A percentile compares a stretch with the other conserved stretches of the same genome.
These are phyloP conservation scores for Eucalyptus paniculata DNA, from an alignment of 345 rosid species.

Conservation along the genomic window DNA sequence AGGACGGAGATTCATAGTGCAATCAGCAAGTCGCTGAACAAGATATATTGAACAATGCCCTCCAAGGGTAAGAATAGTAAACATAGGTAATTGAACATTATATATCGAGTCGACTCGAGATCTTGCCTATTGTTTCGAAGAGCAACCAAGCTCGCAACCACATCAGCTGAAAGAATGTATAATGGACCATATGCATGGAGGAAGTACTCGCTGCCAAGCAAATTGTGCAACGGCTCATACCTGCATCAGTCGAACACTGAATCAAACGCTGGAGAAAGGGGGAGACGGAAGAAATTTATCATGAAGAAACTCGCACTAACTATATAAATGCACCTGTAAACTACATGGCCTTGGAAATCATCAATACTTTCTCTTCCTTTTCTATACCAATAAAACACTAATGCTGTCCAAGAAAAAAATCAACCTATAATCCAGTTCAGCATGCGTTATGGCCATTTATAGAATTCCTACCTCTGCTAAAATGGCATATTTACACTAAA, in stretches of 20 bases:
- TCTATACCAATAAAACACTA: neutral
- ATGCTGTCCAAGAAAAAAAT: neutral
- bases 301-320: neutral
- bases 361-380: neutral
- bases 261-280: neutral
- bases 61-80: neutral
- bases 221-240: slow-evolving; percentile 70
- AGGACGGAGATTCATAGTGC: neutral
- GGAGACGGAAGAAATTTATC: neutral
- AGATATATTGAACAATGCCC: neutral
- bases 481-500: neutral
- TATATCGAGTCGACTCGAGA: neutral
- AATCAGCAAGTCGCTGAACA: neutral
- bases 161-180: slow-evolving; percentile 87
- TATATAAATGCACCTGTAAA: neutral
- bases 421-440: neutral
- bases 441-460: neutral
- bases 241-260: slow-evolving; percentile 16
- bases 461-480: neutral
- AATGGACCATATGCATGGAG: slow-evolving; percentile 97
- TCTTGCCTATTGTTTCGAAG: slow-evolving; percentile 71
- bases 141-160: slow-evolving; percentile 75
- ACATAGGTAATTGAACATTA: neutral
- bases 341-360: neutral
- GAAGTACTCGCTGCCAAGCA: slow-evolving; percentile 86